Percentiles rank a stretch among this genome's conserved stretches.
Conservation (phyloP, 768 basidiomycete genomes). For the Boletus reticulatus region DNA sequence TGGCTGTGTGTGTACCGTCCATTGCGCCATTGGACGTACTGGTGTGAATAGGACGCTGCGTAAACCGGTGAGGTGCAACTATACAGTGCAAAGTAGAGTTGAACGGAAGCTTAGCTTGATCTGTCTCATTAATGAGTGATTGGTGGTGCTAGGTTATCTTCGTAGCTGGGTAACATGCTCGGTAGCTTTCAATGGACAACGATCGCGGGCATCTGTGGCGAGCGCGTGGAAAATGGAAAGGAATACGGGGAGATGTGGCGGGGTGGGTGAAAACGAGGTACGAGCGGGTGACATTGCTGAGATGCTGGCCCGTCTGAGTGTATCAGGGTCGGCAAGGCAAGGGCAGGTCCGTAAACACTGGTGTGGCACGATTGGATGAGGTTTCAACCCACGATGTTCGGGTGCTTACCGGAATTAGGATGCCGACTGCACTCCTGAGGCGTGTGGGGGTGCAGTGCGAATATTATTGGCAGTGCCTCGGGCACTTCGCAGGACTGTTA, state of each 20-base stretch:
- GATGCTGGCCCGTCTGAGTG: not conserved
- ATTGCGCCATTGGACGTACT: conserved; percentile 11
- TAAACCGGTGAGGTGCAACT: conserved; percentile 1
- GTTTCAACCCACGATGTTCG: conserved; percentile 2
- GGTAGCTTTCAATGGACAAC: conserved; percentile 13
- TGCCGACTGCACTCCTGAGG: not conserved
- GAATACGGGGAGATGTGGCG: not conserved
- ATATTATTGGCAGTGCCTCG: conserved; percentile 6
- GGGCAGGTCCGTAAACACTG: not conserved
- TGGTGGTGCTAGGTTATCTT: not conserved
- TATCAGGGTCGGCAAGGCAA: conserved; percentile 7
- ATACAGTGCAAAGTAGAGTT: not conserved
- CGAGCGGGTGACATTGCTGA: not conserved
- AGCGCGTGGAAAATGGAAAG: conserved; percentile 9
- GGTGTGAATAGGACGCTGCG: conserved; percentile 4
- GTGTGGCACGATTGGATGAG: not conserved
- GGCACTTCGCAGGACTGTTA: too few relatives aligned
- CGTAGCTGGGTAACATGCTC: not conserved
- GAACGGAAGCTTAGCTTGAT: not conserved
- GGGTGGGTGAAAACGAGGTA: not conserved
- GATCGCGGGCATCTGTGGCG: conserved; percentile 19
- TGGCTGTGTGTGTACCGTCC: conserved; percentile 14
- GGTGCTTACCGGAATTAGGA: not conserved
- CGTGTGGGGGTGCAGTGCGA: not conserved
- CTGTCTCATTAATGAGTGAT: conserved; percentile 4